Percentiles rank a stretch among this genome's conserved stretches.
These are phyloP conservation scores for Stropharia rugosoannulata DNA, from an alignment of 768 basidiomycete genomes.

Conservation along the genomic window DNA sequence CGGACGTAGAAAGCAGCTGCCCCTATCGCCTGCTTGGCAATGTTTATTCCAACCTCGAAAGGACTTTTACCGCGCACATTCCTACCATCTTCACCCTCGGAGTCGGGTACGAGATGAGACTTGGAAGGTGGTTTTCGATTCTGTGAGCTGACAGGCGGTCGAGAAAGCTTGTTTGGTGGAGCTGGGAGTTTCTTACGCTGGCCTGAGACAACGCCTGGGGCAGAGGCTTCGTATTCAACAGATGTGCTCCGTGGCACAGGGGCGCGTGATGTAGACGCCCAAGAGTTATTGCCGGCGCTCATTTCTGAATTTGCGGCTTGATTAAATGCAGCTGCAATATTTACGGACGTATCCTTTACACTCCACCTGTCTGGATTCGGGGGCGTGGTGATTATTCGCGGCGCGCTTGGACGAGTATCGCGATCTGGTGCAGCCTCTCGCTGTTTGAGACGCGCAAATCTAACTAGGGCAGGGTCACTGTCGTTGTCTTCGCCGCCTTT, in stretches of 20 bases:
- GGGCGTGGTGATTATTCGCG: slow-evolving; percentile 42
- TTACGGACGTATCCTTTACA: slow-evolving; percentile 83
- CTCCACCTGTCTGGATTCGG: slow-evolving; percentile 70
- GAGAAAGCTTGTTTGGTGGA: slow-evolving; percentile 41
- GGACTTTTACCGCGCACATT: slow-evolving; percentile 67
- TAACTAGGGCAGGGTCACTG: slow-evolving; percentile 40
- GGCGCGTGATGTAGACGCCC: slow-evolving; percentile 60
- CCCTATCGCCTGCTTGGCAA: slow-evolving; percentile 49
- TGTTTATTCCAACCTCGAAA: slow-evolving; percentile 57
- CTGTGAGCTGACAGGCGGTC: slow-evolving; percentile 19
- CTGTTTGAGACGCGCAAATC: slow-evolving; percentile 43
- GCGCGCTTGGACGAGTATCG: slow-evolving; percentile 30
- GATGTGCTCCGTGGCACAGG: slow-evolving; percentile 71
- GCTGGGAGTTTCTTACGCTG: slow-evolving; percentile 54
- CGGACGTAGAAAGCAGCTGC: slow-evolving; percentile 68
- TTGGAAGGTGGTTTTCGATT: slow-evolving; percentile 54
- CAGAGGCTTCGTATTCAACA: slow-evolving; percentile 74
- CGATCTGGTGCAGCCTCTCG: slow-evolving; percentile 33
- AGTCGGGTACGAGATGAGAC: slow-evolving; percentile 63
- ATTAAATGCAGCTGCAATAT: slow-evolving; percentile 79
- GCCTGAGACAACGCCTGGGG: slow-evolving; percentile 38
- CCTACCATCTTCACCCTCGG: slow-evolving; percentile 54
- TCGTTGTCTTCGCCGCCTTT: slow-evolving; percentile 32
- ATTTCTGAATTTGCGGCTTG: slow-evolving; percentile 60
- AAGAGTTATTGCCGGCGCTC: slow-evolving; percentile 58